Percentiles rank a stretch among this genome's conserved stretches.
Conservation (phyloP, 2,329 filamentous ascomycete genomes). For the Neoarthrinium moseri region DNA sequence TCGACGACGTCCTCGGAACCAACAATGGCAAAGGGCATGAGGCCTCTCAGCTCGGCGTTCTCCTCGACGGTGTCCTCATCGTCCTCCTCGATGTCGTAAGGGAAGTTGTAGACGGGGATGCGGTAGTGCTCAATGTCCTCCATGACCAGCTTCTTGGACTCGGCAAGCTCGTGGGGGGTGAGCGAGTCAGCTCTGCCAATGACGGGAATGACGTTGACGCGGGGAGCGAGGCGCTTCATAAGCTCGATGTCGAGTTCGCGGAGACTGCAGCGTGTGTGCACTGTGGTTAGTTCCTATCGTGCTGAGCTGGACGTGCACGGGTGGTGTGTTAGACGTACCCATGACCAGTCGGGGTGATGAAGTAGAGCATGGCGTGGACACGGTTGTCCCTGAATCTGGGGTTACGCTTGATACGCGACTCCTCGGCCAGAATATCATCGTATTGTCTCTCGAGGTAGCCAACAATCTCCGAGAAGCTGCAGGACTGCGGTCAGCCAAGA, state of each 20-base stretch:
- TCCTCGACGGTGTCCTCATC: conserved; percentile 99
- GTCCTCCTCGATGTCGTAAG: conserved; percentile 98
- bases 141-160: conserved; percentile 99
- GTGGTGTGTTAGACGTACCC: conserved; percentile 53
- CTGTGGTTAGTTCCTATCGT: too few species aligned
- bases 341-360: conserved; percentile 97
- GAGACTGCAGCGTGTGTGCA: conserved; percentile 58
- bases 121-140: conserved; percentile 99
- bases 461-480: conserved; percentile 93
- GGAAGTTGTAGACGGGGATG: conserved; percentile 99
- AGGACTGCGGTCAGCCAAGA: background rate
- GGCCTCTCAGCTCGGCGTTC: conserved; percentile 92
- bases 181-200: conserved; percentile 98
- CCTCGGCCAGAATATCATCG: conserved; percentile 97
- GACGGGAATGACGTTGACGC: conserved; percentile 98
- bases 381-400: conserved; percentile 98
- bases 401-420: conserved; percentile 99
- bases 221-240: conserved; percentile 97
- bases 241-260: conserved; percentile 99
- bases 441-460: conserved; percentile 99
- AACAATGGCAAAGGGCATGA: conserved; percentile 99
- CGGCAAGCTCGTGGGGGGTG: conserved; percentile 91
- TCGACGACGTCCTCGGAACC: conserved; percentile 95
- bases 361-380: conserved; percentile 97
- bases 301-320: too few species aligned